Evolutionary conservation across 1,284 basidiomycete species (phyloP), one percentile per base, ranked within the genome.

Genomic region (Cerioporus squamosus): DNA sequence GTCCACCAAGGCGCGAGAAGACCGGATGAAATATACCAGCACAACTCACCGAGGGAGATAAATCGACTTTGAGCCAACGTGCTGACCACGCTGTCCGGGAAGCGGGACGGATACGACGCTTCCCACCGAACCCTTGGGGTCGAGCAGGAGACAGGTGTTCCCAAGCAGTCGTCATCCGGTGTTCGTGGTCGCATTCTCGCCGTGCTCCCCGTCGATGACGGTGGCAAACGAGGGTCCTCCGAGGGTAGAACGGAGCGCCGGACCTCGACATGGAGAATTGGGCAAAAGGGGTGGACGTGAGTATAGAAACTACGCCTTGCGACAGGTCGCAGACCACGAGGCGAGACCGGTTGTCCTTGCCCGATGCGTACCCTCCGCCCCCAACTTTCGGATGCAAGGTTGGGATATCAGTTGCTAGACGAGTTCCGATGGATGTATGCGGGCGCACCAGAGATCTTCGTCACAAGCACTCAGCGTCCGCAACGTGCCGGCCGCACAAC

Each of bases 181-280:
- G 33, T 29, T 33, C 42, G 47, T 51, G 48, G 20, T 52, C 39
- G 47, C 46, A 39, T 50, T 52, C 39, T 52, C 44, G 49, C 50
- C 17, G 49, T 48, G 45, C 50, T 57, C 54, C 49, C 49, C 43
- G 47, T 49, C 26, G 48, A 53, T 38, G 44, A 53, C 52, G 47
- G 53, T 55, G 51, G 48, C 43, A 58, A 51, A 33, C 44, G 44
- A 45, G 47, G 55, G 57, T 51, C 47, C 59, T 65, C 63, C 63
- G 63, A 60, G 55, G 56, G 29, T 40, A 40, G 40, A 55, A 33
- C 63, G 63, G 63, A 65, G 63, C 63, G 63, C 63, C 53, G 46
- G 36, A 20, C 14, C 55, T 52, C 57, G 47, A 55, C 57, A 45
- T 50, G 49, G 53, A 53, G 55, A 57, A 48, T 46, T 33, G 47